Conservation (phyloP, 139 green algal genomes). For the Yamagishiella unicocca region DNA sequence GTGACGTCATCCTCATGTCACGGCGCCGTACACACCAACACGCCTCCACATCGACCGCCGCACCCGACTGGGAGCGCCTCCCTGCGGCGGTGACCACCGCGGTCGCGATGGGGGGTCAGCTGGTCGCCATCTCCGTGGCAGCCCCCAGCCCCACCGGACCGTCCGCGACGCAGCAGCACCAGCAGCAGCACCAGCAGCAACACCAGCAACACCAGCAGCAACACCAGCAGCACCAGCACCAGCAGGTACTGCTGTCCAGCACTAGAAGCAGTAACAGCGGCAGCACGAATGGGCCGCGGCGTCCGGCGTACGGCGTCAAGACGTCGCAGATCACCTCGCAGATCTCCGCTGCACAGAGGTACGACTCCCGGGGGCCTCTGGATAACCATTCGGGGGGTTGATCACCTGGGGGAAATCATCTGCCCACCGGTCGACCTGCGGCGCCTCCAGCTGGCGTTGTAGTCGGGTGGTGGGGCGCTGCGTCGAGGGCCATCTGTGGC, state of each 20-base stretch:
- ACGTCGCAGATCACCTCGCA: slow-evolving; percentile 20
- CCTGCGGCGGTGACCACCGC: background rate
- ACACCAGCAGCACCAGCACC: background rate
- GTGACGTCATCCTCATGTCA: background rate
- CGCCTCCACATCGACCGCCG: background rate
- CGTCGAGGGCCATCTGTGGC: no score
- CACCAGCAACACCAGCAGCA: background rate
- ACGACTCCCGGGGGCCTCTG: no score
- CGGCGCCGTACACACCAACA: background rate
- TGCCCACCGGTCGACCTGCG: no score
- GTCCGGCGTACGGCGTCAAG: background rate
- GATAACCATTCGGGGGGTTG: no score
- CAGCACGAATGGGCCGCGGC: background rate
- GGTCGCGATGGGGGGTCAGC: no score
- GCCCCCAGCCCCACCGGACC: background rate
- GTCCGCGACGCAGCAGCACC: background rate
- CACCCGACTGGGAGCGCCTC: background rate
- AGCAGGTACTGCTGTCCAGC: background rate
- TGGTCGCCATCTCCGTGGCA: background rate
- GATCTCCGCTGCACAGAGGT: slow-evolving; percentile 8
- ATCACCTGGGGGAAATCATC: no score
- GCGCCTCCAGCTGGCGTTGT: no score
- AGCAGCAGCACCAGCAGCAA: background rate
- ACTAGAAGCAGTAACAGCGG: background rate
- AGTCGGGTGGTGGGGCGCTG: no score